Conservation (phyloP, 106 monocot species). For the Chionographis japonica region DNA sequence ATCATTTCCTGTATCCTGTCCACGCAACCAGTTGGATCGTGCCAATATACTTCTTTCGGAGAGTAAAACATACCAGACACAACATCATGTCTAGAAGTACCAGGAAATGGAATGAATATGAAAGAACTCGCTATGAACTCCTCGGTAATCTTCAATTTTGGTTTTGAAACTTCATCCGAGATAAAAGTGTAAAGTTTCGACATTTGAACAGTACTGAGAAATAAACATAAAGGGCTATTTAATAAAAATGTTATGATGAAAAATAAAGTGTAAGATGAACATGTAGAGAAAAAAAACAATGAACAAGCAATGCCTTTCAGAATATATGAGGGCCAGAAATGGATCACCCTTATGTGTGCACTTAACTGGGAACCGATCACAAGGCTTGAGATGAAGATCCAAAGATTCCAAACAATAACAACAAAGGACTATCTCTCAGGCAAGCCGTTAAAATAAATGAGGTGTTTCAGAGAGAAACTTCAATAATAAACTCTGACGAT, state of each 20-base stretch:
- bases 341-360: no score
- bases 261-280: background rate
- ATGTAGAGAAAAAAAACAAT: background rate
- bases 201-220: slow-evolving; percentile 74
- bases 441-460: no score
- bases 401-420: no score
- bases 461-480: no score
- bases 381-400: no score
- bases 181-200: slow-evolving; percentile 70
- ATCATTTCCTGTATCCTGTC: slow-evolving; percentile 44
- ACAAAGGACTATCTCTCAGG: no score
- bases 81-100: slow-evolving; percentile 12
- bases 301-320: background rate
- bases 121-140: slow-evolving; percentile 43
- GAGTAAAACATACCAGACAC: slow-evolving; percentile 53
- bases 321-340: no score
- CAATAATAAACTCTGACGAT: no score
- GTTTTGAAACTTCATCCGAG: slow-evolving; percentile 30
- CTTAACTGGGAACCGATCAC: no score
- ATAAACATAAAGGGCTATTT: background rate
- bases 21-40: slow-evolving; percentile 87
- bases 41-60: slow-evolving; percentile 72
- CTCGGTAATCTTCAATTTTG: slow-evolving; percentile 28
- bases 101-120: slow-evolving; percentile 68
- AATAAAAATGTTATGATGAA: background rate